These are phyloP conservation scores for Silene noctiflora DNA, from an alignment of 179 eudicot species.

Conservation along the genomic window DNA sequence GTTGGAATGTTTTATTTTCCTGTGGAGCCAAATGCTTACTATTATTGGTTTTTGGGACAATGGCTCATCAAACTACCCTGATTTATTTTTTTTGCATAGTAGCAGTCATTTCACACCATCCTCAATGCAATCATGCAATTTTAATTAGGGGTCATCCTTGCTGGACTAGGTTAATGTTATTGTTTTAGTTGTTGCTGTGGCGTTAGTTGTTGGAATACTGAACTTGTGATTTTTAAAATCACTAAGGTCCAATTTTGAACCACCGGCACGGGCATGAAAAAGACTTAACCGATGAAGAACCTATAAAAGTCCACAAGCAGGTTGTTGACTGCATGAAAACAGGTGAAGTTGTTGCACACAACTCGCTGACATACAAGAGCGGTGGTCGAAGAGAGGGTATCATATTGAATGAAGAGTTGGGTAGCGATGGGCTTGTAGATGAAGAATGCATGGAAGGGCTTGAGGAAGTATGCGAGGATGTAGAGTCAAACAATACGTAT, in stretches of 20 bases:
- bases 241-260: conserved; percentile 21
- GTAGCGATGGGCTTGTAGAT: conserved; percentile 23
- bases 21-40: no score
- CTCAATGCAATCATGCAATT: background rate
- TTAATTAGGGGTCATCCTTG: no score
- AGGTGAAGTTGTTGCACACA: conserved; percentile 15
- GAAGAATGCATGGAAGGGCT: conserved; percentile 35
- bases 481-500: conserved; percentile 10
- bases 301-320: conserved; percentile 11
- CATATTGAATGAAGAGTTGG: conserved; percentile 24
- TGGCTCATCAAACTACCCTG: background rate
- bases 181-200: background rate
- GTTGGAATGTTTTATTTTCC: no score
- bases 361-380: background rate
- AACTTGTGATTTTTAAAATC: background rate
- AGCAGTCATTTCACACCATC: no score
- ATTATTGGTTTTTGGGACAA: no score
- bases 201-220: background rate
- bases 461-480: conserved; percentile 38
- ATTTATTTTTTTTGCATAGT: background rate
- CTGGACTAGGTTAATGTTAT: no score
- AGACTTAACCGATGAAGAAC: background rate
- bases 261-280: background rate
- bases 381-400: conserved; percentile 9
- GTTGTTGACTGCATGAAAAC: conserved; percentile 13